These are phyloP conservation scores for Isatis lusitanica DNA, from an alignment of 441 rosid species.

Conservation along the genomic window DNA sequence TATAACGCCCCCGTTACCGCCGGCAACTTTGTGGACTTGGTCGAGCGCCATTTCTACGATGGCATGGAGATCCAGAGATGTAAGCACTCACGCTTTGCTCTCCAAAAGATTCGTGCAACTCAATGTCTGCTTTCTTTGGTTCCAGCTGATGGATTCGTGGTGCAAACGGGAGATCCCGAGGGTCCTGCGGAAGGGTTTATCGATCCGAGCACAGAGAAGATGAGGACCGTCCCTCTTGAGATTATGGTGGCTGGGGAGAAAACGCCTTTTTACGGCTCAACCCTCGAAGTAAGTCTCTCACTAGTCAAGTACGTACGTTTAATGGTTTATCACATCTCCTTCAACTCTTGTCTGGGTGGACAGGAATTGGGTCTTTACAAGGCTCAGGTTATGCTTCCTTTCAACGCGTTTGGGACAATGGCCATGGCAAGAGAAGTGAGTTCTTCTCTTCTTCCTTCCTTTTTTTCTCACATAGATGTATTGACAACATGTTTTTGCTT, in stretches of 20 bases:
- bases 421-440: conserved; percentile 99
- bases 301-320: neutral
- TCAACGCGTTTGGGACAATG: conserved; percentile 98
- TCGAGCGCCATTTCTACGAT: conserved; percentile 89
- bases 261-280: conserved; percentile 75
- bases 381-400: conserved; percentile 97
- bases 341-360: neutral
- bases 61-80: conserved; percentile 99
- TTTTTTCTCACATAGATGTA: too few relatives aligned
- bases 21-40: conserved; percentile 92
- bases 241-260: conserved; percentile 82
- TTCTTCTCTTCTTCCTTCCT: neutral
- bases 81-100: conserved; percentile 27
- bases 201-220: conserved; percentile 93
- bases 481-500: too few relatives aligned
- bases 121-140: neutral
- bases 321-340: too few relatives aligned
- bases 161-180: conserved; percentile 97
- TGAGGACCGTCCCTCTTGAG: conserved; percentile 80
- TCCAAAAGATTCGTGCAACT: neutral
- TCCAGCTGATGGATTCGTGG: conserved; percentile 99
- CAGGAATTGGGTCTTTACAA: conserved; percentile 97
- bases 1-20: conserved; percentile 95
- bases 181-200: conserved; percentile 97
- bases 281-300: conserved; percentile 64